Evolutionary conservation across 768 basidiomycete genomes (phyloP), one percentile per base, ranked within the genome.

Genomic region (Trametes punicea): DNA sequence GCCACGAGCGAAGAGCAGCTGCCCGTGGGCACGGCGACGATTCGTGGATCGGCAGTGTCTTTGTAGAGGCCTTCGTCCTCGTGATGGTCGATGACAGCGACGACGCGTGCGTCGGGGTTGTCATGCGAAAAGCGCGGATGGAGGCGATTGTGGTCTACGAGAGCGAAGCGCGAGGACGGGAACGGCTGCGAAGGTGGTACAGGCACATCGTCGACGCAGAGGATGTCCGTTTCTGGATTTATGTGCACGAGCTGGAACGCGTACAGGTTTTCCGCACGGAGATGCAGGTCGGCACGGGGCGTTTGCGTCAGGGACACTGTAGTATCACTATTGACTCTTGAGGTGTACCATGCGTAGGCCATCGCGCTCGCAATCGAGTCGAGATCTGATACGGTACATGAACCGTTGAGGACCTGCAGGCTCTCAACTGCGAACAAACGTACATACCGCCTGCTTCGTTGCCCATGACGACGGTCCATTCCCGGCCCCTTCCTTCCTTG

Each of bases 381-480:
- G 30, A 98, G 82, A 71, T 99, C 96, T 98, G 16, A 10, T 2
- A n/a, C n/a, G n/a, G n/a, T n/a, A n/a, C n/a, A n/a, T n/a, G n/a
- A n/a, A 36, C 8, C 7, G 34, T n/a, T 15, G 34, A 36, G 34
- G 34, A 16, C n/a, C 34, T 15, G 15, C n/a, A 4, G 13, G 34
- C 6, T 5, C 5, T 7, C 34, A 36, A 36, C 31, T 31, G 31
- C 8, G 34, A 36, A 15, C 34, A n/a, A 7, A 16, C 13, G 15
- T 6, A 65, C 73, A 55, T 68, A 95, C 96, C 96, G 65, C 95
- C 95, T 13, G 96, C 93, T 71, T 98, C 96, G 69, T 99, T 99
- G 0, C 96, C 95, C 85, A 94, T 90, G 0, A 85, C 88, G 5
- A 97, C 77, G 0, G 83, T 87, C 95, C 94, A 98, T 44, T 83